Evolutionary conservation across 1,139 yeast species (phyloP), one percentile per base, ranked within the genome.

Genomic region (Candida gigantensis): DNA sequence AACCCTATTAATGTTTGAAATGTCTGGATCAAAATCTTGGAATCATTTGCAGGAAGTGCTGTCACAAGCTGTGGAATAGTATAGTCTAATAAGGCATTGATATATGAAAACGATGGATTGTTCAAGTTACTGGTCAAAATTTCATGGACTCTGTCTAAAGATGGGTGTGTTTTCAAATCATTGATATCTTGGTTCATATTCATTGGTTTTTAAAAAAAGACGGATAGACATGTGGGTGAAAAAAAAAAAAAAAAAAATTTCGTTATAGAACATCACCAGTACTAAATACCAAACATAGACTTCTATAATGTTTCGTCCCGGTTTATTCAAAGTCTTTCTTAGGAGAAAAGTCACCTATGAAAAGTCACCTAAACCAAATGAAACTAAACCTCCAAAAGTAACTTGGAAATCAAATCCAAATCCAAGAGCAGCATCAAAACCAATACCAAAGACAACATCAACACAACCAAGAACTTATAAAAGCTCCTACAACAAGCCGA

Each of bases 31-130:
- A 62, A 43, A 2, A 34, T 32, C 1, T 30, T 14, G 30, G 49
- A 41, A 24, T 3, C 20, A 14, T 1, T 19, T 10, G 18, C 6
- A 0, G 60, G 56, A 8, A 61, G 46, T 3, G 51, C 40, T 2
- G 10, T 12, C 39, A 51, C 50, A 7, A 46, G 32, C 23, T 50
- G 45, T 12, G 71, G 72, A 6, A 67, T 48, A 2, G 71, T 65
- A 39, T 49, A 46, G 35, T 65, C 58, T 15, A 69, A 46, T 12
- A 69, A 43, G 3, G 54, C 42, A 3, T 57, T 47, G 2, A 58
- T 42, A n/a, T 60, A 28, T 12, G 39, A 39, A 20, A 54, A 41
- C 15, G 46, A 28, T 5, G 40, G 32, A 5, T 28, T 25, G 1
- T 32, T 13, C 12, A 26, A 34, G 11, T 42, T 28, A 9, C 28